phyloP scores from a whole-genome alignment of 495 filamentous ascomycete genomes.

The Penicillium cosmopolitanum region DNA sequence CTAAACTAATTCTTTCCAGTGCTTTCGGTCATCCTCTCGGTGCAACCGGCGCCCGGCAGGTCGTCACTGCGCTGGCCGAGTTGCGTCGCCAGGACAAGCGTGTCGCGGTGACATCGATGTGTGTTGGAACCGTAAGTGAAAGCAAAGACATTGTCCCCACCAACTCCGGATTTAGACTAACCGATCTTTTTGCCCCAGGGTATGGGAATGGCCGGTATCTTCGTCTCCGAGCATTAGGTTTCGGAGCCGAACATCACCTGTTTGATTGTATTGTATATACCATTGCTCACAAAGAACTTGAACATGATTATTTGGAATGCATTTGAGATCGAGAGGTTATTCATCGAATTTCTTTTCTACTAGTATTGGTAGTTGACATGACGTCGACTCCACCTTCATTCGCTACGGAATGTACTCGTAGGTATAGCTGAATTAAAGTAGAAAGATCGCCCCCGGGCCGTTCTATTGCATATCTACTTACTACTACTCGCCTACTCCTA shows the following conservation, averaged over 20 bases:
- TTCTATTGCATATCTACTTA: no score
- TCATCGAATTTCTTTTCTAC: not conserved
- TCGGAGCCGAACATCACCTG: not conserved
- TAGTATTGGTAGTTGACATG: no score
- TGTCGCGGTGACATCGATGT: constrained; percentile 83
- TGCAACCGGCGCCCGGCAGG: constrained; percentile 77
- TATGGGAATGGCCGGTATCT: constrained; percentile 60
- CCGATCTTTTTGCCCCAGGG: constrained; percentile 36
- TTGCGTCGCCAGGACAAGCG: constrained; percentile 75
- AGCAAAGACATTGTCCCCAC: not conserved
- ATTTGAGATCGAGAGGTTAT: not conserved
- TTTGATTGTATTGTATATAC: constrained; percentile 16
- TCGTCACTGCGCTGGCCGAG: constrained; percentile 83
- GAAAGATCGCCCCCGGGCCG: no score
- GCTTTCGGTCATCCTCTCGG: constrained; percentile 84
- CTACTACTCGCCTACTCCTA: no score
- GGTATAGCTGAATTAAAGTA: no score
- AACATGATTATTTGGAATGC: not conserved
- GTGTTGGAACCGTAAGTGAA: constrained; percentile 70
- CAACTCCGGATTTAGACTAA: constrained; percentile 10
- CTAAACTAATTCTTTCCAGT: constrained; percentile 26
- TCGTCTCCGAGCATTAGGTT: constrained; percentile 53
- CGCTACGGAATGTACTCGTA: no score
- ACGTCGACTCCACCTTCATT: no score
- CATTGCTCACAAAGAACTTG: not conserved